Evolutionary conservation across 1,284 basidiomycete genomes (phyloP).

Genomic region (Violaceomyces palustris): DNA sequence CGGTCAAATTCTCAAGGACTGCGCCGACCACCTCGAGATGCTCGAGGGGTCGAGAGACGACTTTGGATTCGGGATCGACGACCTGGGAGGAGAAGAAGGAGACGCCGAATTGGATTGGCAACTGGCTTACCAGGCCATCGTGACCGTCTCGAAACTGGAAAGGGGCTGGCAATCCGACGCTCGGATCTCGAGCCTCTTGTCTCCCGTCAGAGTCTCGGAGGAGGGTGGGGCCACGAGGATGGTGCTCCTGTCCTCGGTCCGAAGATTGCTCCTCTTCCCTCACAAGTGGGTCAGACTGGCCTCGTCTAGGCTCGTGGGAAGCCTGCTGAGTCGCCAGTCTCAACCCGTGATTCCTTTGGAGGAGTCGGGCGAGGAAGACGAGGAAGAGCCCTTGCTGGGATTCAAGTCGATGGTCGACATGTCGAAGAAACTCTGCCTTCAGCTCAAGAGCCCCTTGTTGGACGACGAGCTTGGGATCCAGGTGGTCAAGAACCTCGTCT

Average conservation of each 20-base stretch:
- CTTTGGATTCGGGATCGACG: conserved; percentile 52
- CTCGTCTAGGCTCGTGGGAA: conserved; percentile 71
- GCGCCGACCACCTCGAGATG: conserved; percentile 30
- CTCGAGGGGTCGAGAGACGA: conserved; percentile 9
- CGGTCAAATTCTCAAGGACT: conserved; percentile 15
- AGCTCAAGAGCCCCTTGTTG: conserved; percentile 76
- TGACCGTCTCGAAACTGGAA: conserved; percentile 63
- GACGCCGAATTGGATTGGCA: conserved; percentile 65
- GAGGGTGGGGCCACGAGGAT: conserved; percentile 1
- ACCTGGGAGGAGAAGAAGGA: conserved; percentile 34
- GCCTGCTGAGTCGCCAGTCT: no score
- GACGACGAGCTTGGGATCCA: conserved; percentile 75
- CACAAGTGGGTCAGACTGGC: conserved; percentile 90
- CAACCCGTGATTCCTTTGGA: no score
- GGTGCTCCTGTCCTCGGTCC: conserved; percentile 52
- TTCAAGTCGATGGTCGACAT: conserved; percentile 63
- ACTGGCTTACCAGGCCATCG: conserved; percentile 73
- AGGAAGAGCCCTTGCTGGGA: conserved; percentile 57
- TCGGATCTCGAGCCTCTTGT: no score
- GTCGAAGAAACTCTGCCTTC: conserved; percentile 69
- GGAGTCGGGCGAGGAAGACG: conserved; percentile 40
- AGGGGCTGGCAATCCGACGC: no score
- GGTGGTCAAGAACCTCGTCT: conserved; percentile 89
- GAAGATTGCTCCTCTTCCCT: conserved; percentile 73
- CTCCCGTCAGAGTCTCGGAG: no score